Conservation (phyloP, 306 rosid species). For the Sophora flavescens region DNA sequence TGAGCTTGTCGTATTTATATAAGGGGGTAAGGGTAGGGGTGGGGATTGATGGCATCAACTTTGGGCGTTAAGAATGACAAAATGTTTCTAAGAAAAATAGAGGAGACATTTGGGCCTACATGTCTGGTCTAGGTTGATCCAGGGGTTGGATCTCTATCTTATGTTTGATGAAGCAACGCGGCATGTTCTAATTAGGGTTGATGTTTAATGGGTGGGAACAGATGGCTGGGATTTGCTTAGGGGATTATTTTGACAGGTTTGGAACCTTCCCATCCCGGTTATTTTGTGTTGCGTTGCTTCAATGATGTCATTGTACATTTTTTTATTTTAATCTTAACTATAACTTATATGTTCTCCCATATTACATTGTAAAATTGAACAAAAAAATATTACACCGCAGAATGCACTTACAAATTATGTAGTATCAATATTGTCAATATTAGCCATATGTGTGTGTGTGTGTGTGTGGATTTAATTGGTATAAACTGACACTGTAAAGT, state of each 20-base stretch:
- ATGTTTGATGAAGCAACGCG: constrained; percentile 47
- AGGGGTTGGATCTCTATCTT: constrained; percentile 36
- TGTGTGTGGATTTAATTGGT: too few relatives aligned
- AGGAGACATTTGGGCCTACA: constrained; percentile 72
- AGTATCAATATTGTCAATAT: too few relatives aligned
- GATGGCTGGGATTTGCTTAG: constrained; percentile 34
- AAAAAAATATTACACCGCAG: too few relatives aligned
- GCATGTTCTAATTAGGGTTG: background rate
- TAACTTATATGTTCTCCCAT: too few relatives aligned
- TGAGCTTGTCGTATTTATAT: constrained; percentile 58
- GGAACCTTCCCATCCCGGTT: constrained; percentile 41
- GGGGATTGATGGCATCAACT: constrained; percentile 52
- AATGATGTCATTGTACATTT: background rate
- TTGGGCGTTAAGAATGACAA: constrained; percentile 50
- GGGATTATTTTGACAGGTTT: background rate
- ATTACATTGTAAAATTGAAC: too few relatives aligned
- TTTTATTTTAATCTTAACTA: too few relatives aligned
- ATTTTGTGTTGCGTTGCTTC: background rate
- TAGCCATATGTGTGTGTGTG: too few relatives aligned
- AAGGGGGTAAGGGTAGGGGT: background rate
- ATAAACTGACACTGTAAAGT: too few relatives aligned
- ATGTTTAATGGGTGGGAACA: background rate
- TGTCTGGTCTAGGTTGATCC: constrained; percentile 52
- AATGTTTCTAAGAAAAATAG: constrained; percentile 31
- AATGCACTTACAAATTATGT: too few relatives aligned